Conservation (phyloP, 208 protist genomes). For the Blechomonas ayalai region DNA sequence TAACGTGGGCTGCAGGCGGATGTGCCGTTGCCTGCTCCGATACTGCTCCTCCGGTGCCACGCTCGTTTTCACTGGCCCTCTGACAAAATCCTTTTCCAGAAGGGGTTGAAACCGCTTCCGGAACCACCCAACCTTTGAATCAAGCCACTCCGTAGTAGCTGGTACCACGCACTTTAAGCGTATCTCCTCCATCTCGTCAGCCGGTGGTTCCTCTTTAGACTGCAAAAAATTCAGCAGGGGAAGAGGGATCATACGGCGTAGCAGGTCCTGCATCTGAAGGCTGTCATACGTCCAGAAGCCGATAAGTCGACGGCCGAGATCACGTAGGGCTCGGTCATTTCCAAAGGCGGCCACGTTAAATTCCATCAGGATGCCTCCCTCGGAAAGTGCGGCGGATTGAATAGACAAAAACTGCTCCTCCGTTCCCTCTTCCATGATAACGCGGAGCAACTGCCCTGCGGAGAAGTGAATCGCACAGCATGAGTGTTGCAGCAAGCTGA, state of each 20-base stretch:
- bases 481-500: slow-evolving; percentile 64
- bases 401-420: slow-evolving; percentile 73
- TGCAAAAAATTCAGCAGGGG: slow-evolving; percentile 83
- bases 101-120: slow-evolving; percentile 73
- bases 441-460: slow-evolving; percentile 85
- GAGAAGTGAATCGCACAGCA: slow-evolving; percentile 77
- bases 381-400: slow-evolving; percentile 72
- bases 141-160: slow-evolving; percentile 48
- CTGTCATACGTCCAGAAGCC: slow-evolving; percentile 84
- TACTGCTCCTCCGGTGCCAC: slow-evolving; percentile 1
- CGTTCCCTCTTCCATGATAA: slow-evolving; percentile 88
- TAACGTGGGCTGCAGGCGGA: slow-evolving; percentile 53
- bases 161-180: slow-evolving; percentile 37
- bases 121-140: slow-evolving; percentile 65
- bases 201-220: slow-evolving; percentile 41
- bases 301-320: slow-evolving; percentile 80
- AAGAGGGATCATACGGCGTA: slow-evolving; percentile 83
- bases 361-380: slow-evolving; percentile 84
- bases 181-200: slow-evolving; percentile 44
- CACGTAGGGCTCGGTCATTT: slow-evolving; percentile 49
- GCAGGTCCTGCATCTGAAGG: slow-evolving; percentile 64
- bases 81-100: slow-evolving; percentile 5
- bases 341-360: slow-evolving; percentile 80
- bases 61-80: not conserved
- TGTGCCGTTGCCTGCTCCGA: slow-evolving; percentile 27